Evolutionary conservation across 768 basidiomycete species (phyloP), one percentile per base, ranked within the genome.

Genomic region (Hypholoma sublateritium): DNA sequence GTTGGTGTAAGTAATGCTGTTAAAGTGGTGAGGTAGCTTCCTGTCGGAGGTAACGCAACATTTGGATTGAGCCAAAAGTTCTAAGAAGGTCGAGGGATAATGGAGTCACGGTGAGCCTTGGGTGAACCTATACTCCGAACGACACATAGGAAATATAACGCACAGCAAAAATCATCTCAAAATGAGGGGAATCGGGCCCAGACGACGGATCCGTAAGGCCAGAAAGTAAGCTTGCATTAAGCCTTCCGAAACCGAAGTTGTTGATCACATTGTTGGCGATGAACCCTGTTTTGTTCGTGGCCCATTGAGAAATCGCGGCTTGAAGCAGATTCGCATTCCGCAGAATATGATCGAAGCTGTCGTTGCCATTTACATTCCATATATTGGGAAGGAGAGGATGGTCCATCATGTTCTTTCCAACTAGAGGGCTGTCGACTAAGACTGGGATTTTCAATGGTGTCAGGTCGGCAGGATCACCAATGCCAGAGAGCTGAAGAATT

Each of bases 391-490:
- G 55, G 25, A 67, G 39, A 12, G 66, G 54, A 49, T 79, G 76
- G 56, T 80, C 80, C 46, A 75, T 74, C 22, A 83, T 65, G 61
- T 82, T 82, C 62, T 74, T 71, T 2, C 80, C 80, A n/a, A 81
- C 78, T 5, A 69, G 71, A 1, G 72, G 72, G 39, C 74, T 68
- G 44, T 77, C 62, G 14, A 79, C 62, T 53, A 77, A 49, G 12
- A 70, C 61, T 13, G 47, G 53, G 56, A 82, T 79, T 1, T 72
- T 76, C 16, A 78, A 63, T 0, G 65, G 51, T 0, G 55, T 46
- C 6, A 83, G 72, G 13, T 72, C 65, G 0, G 55, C 47, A 8
- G 65, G 53, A 53, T 74, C 71, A 5, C 81, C 82, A 49, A 82
- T 77, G 9, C 70, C 70, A 28, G 79, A 80, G 4, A 75, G 69